Base-by-base conservation (phyloP, 108 stramenopile genomes). In the Cyclostephanos invisitatus region DNA sequence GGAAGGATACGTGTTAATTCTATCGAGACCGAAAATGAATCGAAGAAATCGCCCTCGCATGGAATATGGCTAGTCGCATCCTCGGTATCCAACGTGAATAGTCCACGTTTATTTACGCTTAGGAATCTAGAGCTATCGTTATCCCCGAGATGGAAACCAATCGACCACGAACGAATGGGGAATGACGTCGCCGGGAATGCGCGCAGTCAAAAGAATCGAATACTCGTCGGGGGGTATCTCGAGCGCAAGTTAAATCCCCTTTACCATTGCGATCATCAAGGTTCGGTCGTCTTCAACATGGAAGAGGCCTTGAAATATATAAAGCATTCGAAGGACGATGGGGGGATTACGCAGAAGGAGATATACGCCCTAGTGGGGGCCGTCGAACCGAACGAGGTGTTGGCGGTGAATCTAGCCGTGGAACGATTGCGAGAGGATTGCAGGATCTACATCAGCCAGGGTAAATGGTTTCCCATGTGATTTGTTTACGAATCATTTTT, bases 291-390 rank as follows among this genome's bases (percentile, higher is more conserved):
- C 11, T 61, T 80, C 68, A 61, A 80, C 32, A 60, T 58, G 20
- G 73, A 80, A 17, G 73, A 74, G 25, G 79, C 79, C 15, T 74
- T 68, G 64, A 53, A 63, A 25, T 80, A 68, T 49, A 80, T 80
- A 17, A 49, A 42, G n/a, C 69, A 74, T 36, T 80, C 79, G 1
- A 62, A 58, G 27, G 67, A 70, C 17, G 64, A 80, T 54, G 79
- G 79, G 5, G 79, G 79, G 5, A 64, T 80, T 2, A 56, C 68
- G 25, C 24, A n/a, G 2, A 48, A 60, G 37, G 79, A 80, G 14
- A 47, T 80, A 49, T 72, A 67, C 46, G 62, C 55, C 20, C 53
- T 80, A 20, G 79, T 74, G 12, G 79, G 79, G 15, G 79, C 79
- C 12, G 7, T 28, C 4, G 61, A 55, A 51, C 46, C 68, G 7